Base-by-base conservation (phyloP, 306 rosid species). In the Inga leiocalycina region DNA sequence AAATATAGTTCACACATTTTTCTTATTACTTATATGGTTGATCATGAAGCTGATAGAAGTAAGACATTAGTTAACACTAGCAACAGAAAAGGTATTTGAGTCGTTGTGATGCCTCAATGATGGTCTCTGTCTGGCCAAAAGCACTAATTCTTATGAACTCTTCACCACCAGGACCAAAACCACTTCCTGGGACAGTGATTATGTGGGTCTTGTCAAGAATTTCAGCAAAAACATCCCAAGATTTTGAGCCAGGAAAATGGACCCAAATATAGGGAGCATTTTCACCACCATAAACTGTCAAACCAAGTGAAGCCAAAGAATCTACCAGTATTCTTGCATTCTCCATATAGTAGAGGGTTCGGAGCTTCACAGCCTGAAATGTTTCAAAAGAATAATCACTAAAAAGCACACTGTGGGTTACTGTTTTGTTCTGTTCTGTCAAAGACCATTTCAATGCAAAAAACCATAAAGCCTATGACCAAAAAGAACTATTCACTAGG, bases 251-350 rank as follows among this genome's bases (percentile, higher is more conserved):
- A 2, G 94, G 95, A 85, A 93, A 90, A 64, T 83, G 95, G 19
- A 90, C 91, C 97, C 97, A 93, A 80, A 90, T 83, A 67, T 88
- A 90, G 43, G 97, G 95, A 67, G 97, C 94, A 77, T 93, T 93
- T 81, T 77, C 76, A 13, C 94, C 90, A 0, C 95, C 97, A 56
- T 90, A 91, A 48, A 85, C 91, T 73, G 84, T 79, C 65, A 91
- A 62, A 68, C 97, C 97, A 24, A 91, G 85, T 68, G 92, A 88
- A 49, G 83, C 52, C 77, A 93, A 82, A 71, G 92, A 86, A 45
- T 87, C 82, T 5, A 85, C 84, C 87, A 93, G 85, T 62, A 93
- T 88, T 68, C 88, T 86, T 76, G 95, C 92, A 62, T 93, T 93
- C 78, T 88, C 89, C 95, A 86, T 93, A 86, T 91, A 91, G 88